phyloP scores from a whole-genome alignment of 2,329 filamentous ascomycete species.

The Achaetomium macrosporum region DNA sequence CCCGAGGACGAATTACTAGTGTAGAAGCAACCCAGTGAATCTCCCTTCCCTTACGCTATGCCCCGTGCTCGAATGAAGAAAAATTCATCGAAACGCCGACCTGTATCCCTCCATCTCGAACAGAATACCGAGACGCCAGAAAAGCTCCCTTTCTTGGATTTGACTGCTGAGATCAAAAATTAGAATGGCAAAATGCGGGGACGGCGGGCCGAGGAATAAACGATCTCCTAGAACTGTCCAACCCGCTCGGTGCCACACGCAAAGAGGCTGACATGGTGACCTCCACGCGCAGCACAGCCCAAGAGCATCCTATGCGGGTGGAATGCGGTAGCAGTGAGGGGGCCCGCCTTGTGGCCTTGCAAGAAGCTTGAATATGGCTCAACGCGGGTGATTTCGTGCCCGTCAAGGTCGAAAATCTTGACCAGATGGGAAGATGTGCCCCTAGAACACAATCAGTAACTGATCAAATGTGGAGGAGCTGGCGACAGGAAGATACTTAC shows the following conservation, averaged over 20 bases:
- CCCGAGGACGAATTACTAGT: not conserved
- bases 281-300: constrained; percentile 77
- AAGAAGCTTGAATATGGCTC: constrained; percentile 90
- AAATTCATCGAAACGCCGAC: not conserved
- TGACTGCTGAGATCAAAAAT: not conserved
- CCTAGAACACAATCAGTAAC: constrained; percentile 42
- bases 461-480: not conserved
- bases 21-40: not conserved
- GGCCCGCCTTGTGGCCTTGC: constrained; percentile 69
- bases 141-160: not conserved
- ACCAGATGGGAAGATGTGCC: constrained; percentile 84
- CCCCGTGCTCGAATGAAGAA: not conserved
- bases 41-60: not conserved
- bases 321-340: constrained; percentile 86
- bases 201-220: not conserved
- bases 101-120: constrained; percentile 1
- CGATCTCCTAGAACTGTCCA: constrained; percentile 8
- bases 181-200: not conserved
- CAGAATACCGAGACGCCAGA: not conserved
- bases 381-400: constrained; percentile 69
- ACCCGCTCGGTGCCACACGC: constrained; percentile 52
- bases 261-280: constrained; percentile 87
- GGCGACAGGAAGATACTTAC: constrained; percentile 48
- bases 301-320: constrained; percentile 92
- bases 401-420: constrained; percentile 87